These are phyloP conservation scores for Pichia gijzeniarum DNA, from an alignment of 805 yeast species.

Conservation along the genomic window DNA sequence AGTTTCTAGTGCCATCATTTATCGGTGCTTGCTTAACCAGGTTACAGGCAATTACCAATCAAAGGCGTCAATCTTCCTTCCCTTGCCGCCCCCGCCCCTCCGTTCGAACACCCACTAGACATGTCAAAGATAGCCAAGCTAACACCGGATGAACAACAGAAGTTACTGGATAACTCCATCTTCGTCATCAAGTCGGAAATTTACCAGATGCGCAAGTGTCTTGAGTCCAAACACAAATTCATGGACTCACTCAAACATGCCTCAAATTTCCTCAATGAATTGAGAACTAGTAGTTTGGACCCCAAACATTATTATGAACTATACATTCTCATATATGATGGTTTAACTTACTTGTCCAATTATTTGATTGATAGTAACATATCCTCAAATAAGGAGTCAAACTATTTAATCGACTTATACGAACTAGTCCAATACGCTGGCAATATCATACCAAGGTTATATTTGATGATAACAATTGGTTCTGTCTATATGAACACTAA, in stretches of 20 bases:
- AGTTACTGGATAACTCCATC: conserved; percentile 38
- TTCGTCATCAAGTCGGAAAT: conserved; percentile 62
- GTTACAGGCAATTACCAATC: too few relatives aligned
- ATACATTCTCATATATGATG: conserved; percentile 78
- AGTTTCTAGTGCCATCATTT: too few relatives aligned
- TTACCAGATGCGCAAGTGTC: conserved; percentile 65
- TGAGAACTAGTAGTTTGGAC: conserved; percentile 65
- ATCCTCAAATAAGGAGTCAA: neutral
- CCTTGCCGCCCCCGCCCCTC: too few relatives aligned
- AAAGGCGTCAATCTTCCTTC: too few relatives aligned
- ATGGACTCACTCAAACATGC: conserved; percentile 89
- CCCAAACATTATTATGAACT: conserved; percentile 94
- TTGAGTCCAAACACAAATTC: conserved; percentile 57
- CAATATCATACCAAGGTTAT: conserved; percentile 84
- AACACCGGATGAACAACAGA: conserved; percentile 24
- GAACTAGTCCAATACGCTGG: conserved; percentile 95
- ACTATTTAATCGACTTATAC: conserved; percentile 78
- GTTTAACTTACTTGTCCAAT: conserved; percentile 59
- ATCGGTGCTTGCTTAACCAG: too few relatives aligned
- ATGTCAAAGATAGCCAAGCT: conserved; percentile 13
- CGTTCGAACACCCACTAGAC: too few relatives aligned
- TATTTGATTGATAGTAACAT: conserved; percentile 49
- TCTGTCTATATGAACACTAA: conserved; percentile 74
- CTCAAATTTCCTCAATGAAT: conserved; percentile 71
- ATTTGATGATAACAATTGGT: conserved; percentile 93